Evolutionary conservation across 2,329 filamentous ascomycete species (phyloP).

Genomic region (Fusarium piperis): DNA sequence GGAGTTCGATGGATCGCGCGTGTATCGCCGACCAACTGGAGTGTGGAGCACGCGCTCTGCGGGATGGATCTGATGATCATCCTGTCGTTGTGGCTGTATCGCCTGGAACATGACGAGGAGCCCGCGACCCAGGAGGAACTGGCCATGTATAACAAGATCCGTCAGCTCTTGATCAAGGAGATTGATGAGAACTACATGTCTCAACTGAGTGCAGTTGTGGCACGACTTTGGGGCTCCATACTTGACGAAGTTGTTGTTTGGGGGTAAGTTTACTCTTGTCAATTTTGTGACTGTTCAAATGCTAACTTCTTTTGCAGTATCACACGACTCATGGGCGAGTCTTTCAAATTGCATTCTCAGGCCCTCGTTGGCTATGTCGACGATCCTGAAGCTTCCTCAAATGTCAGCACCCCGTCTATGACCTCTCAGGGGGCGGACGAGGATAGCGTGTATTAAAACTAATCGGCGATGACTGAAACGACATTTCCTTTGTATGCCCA

Average conservation of each 20-base stretch:
- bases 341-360: constrained; percentile 96
- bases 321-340: constrained; percentile 96
- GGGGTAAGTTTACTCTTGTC: constrained; percentile 77
- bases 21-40: constrained; percentile 98
- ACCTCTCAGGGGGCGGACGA: constrained; percentile 76
- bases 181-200: constrained; percentile 81
- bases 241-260: constrained; percentile 98
- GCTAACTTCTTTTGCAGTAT: constrained; percentile 65
- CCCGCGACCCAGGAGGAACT: constrained; percentile 84
- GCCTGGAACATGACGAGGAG: constrained; percentile 98
- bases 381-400: constrained; percentile 75
- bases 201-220: constrained; percentile 94
- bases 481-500: constrained; percentile 55
- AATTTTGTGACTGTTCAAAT: not conserved
- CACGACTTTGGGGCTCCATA: constrained; percentile 96
- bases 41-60: constrained; percentile 95
- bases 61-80: constrained; percentile 98
- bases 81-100: constrained; percentile 96
- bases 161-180: constrained; percentile 90
- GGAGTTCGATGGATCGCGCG: constrained; percentile 98
- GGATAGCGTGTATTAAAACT: constrained; percentile 75
- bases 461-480: constrained; percentile 60
- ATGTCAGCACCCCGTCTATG: constrained; percentile 76
- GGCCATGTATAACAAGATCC: constrained; percentile 91
- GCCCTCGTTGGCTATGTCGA: constrained; percentile 95